These are phyloP conservation scores for Coniochaeta sp. DNA, from an alignment of 2,329 filamentous ascomycete genomes.

Conservation along the genomic window DNA sequence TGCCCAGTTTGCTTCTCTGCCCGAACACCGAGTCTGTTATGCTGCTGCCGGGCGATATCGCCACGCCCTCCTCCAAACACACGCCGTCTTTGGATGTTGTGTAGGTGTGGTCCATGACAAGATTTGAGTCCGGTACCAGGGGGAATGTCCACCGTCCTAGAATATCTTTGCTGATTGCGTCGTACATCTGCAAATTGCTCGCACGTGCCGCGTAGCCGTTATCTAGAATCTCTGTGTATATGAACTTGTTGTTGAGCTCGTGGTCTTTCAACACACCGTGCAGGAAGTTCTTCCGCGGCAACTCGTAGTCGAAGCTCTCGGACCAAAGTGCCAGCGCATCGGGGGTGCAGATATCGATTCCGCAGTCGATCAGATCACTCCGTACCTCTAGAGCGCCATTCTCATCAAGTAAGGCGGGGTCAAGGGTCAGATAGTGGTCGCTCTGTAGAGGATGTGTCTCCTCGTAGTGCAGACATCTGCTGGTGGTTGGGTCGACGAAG, in stretches of 20 bases:
- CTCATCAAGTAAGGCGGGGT: slow-evolving; percentile 66
- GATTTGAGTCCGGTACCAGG: slow-evolving; percentile 81
- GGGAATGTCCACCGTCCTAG: slow-evolving; percentile 83
- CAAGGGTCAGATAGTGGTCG: slow-evolving; percentile 62
- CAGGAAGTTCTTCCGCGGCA: slow-evolving; percentile 67
- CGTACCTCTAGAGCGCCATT: slow-evolving; percentile 72
- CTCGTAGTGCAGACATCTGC: slow-evolving; percentile 88
- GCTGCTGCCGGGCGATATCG: slow-evolving; percentile 63
- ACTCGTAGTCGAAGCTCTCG: slow-evolving; percentile 85
- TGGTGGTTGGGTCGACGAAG: slow-evolving; percentile 71
- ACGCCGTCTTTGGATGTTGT: slow-evolving; percentile 61
- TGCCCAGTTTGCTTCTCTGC: slow-evolving; percentile 66
- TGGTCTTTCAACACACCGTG: slow-evolving; percentile 91
- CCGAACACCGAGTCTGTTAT: slow-evolving; percentile 72
- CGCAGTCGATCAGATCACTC: slow-evolving; percentile 84
- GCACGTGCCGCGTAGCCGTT: slow-evolving; percentile 83
- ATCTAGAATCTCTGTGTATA: slow-evolving; percentile 79
- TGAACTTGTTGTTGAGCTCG: slow-evolving; percentile 94
- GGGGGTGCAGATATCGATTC: slow-evolving; percentile 95
- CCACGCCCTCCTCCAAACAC: slow-evolving; percentile 73
- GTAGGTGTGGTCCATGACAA: slow-evolving; percentile 72
- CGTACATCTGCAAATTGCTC: slow-evolving; percentile 81
- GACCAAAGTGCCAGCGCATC: slow-evolving; percentile 94
- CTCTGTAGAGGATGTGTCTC: slow-evolving; percentile 68
- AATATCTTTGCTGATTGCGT: slow-evolving; percentile 82